Percentiles rank a stretch among this genome's conserved stretches.
phyloP scores from a whole-genome alignment of 176 grass and related monocot genomes.

The Aegilops umbellulata region DNA sequence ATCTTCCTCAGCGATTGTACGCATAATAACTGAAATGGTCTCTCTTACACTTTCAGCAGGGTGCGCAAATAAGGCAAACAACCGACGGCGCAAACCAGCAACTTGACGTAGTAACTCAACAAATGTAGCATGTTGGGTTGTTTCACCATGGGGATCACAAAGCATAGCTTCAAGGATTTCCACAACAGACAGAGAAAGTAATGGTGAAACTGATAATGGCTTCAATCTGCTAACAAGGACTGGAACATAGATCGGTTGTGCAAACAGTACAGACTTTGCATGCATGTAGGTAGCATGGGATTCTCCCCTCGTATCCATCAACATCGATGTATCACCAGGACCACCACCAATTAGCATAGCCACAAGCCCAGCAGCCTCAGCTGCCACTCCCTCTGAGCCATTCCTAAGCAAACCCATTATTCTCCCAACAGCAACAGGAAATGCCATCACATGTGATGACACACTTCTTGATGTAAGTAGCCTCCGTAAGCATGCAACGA shows the following conservation, averaged over 20 bases:
- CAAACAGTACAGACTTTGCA: slow-evolving; percentile 91
- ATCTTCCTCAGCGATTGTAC: slow-evolving; percentile 98
- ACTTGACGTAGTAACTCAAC: slow-evolving; percentile 96
- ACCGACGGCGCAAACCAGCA: slow-evolving; percentile 84
- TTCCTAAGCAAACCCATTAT: slow-evolving; percentile 98
- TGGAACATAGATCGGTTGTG: slow-evolving; percentile 64
- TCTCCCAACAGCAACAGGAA: slow-evolving; percentile 84
- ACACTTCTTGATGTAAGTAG: slow-evolving; percentile 86
- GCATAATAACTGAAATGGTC: slow-evolving; percentile 97
- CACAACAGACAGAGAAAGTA: slow-evolving; percentile 79
- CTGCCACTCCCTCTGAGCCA: slow-evolving; percentile 95
- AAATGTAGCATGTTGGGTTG: slow-evolving; percentile 98
- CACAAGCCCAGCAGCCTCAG: slow-evolving; percentile 93
- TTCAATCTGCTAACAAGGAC: slow-evolving; percentile 89
- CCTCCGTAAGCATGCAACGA: slow-evolving; percentile 90
- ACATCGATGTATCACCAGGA: slow-evolving; percentile 71
- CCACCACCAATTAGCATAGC: slow-evolving; percentile 98
- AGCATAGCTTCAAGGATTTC: slow-evolving; percentile 99
- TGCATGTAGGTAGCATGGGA: slow-evolving; percentile 97
- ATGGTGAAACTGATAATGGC: slow-evolving; percentile 83
- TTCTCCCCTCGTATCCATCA: slow-evolving; percentile 90
- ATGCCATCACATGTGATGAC: slow-evolving; percentile 90
- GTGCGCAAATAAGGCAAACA: slow-evolving; percentile 98
- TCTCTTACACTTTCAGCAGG: slow-evolving; percentile 95
- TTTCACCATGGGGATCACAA: slow-evolving; percentile 98